Percentiles rank a stretch among this genome's conserved stretches.
Evolutionary conservation across 768 basidiomycete genomes (phyloP).

Genomic region (Tulasnella sp.): DNA sequence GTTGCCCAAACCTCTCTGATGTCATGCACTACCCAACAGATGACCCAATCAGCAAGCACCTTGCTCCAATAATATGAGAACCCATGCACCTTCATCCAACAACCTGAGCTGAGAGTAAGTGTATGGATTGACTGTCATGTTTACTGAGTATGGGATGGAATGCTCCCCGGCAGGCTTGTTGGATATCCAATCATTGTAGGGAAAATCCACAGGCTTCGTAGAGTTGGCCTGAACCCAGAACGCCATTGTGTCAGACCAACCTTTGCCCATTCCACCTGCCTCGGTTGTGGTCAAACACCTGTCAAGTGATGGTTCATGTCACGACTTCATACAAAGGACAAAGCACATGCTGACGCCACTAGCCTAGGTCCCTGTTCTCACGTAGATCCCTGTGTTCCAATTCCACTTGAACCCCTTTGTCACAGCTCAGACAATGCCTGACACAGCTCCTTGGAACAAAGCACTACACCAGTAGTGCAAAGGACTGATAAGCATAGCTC

Average conservation of each 20-base stretch:
- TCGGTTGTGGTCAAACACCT: conserved; percentile 47
- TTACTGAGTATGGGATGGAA: conserved; percentile 44
- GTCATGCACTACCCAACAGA: conserved; percentile 28
- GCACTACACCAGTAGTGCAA: too few relatives aligned
- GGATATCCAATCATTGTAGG: conserved; percentile 24
- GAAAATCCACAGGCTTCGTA: neutral
- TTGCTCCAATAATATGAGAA: neutral
- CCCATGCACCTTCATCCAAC: conserved; percentile 28
- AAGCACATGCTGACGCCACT: too few relatives aligned
- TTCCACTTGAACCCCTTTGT: too few relatives aligned
- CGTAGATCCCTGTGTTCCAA: too few relatives aligned
- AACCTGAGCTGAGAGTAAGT: conserved; percentile 31
- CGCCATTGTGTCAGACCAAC: too few relatives aligned
- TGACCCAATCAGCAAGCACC: neutral
- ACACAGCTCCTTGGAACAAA: too few relatives aligned
- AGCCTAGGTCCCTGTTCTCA: too few relatives aligned
- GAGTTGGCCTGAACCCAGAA: conserved; percentile 24
- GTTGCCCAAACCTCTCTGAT: conserved; percentile 50
- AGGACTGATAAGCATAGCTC: too few relatives aligned
- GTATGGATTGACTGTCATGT: conserved; percentile 36
- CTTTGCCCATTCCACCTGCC: conserved; percentile 63
- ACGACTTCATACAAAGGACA: too few relatives aligned
- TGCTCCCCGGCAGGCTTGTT: conserved; percentile 41
- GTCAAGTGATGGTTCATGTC: too few relatives aligned
- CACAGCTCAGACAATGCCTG: too few relatives aligned